phyloP scores from a whole-genome alignment of 2,329 filamentous ascomycete genomes.

The Esteya vermicola region DNA sequence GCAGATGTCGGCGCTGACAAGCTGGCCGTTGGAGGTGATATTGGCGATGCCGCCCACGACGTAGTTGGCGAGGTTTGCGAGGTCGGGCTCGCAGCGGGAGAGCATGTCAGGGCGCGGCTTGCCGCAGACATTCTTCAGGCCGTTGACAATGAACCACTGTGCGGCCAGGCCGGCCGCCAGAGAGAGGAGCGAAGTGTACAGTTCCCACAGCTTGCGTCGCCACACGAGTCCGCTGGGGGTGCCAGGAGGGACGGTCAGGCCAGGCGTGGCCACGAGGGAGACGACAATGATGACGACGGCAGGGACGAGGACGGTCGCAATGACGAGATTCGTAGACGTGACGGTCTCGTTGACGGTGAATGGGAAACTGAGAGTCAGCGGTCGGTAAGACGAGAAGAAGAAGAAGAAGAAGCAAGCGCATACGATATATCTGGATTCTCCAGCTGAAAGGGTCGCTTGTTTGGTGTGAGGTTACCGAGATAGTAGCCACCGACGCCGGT shows the following conservation, averaged over 20 bases:
- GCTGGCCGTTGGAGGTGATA: conserved; percentile 41
- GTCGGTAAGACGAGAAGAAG: no score
- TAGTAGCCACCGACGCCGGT: conserved; percentile 44
- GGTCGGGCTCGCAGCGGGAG: conserved; percentile 62
- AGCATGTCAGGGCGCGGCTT: conserved; percentile 53
- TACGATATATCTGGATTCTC: conserved; percentile 64
- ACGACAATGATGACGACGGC: conserved; percentile 54
- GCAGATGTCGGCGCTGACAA: conserved; percentile 71
- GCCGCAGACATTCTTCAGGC: conserved; percentile 78
- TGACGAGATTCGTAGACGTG: conserved; percentile 45
- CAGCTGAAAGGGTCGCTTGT: conserved; percentile 56
- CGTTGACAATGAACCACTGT: conserved; percentile 69
- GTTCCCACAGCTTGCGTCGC: conserved; percentile 80
- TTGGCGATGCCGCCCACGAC: conserved; percentile 46
- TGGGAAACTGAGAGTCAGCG: conserved; percentile 44
- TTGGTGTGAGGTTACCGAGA: conserved; percentile 46
- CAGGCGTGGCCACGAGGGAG: conserved; percentile 57
- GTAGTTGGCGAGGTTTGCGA: conserved; percentile 44
- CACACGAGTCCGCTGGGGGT: conserved; percentile 54
- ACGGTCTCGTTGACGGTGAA: conserved; percentile 59
- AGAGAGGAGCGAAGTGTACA: conserved; percentile 74
- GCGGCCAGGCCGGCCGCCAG: conserved; percentile 57
- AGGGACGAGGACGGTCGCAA: conserved; percentile 52
- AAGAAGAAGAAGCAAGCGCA: conserved; percentile 12
- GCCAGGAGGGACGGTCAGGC: conserved; percentile 46